Base-by-base conservation (phyloP, 2,329 filamentous ascomycete species). In the Thermothelomyces thermophilus region DNA sequence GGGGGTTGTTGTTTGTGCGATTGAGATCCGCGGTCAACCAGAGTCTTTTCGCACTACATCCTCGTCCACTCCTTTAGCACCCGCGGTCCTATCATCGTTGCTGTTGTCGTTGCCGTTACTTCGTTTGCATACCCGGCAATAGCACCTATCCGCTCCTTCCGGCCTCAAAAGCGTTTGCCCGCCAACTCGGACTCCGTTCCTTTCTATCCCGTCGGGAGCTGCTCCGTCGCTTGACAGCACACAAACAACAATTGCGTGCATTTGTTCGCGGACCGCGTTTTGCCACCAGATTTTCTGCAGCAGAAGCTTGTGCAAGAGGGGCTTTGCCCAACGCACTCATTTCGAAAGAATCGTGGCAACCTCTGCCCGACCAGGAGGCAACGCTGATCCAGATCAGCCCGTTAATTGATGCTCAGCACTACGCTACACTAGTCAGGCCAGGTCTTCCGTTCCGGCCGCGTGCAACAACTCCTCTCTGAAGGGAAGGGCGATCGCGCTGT, bases 351-450 rank as follows among this genome's bases (percentile, higher is more conserved):
- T 9, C 24, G 24, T 26, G 20, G 19, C 36, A 40, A 20, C 30
- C 19, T 22, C 36, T 31, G n/a, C 19, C 17, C 8, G 36, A 19
- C 20, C 16, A 16, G 16, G 11, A 28, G 44, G 34, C 35, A 24
- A 33, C 35, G 13, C 26, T 33, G 41, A 50, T 39, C 35, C 39
- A 33, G 26, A 54, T 40, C 58, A 59, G 58, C 51, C 60, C 60
- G 59, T 60, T 58, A 57, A 47, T 49, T 47, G 53, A 59, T 53
- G 51, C 54, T 36, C 44, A 42, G 46, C 24, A 36, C 51, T 30
- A 46, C 51, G 49, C 57, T 47, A 53, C 53, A 57, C n/a, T n/a
- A n/a, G n/a, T n/a, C n/a, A n/a, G n/a, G 7, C 56, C 52, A 53
- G 40, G 42, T 31, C 34, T 46, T n/a, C 39, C 34, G 41, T 39